Conservation (phyloP, 192 early-diverging fungal species). For the Mortierella hygrophila region DNA sequence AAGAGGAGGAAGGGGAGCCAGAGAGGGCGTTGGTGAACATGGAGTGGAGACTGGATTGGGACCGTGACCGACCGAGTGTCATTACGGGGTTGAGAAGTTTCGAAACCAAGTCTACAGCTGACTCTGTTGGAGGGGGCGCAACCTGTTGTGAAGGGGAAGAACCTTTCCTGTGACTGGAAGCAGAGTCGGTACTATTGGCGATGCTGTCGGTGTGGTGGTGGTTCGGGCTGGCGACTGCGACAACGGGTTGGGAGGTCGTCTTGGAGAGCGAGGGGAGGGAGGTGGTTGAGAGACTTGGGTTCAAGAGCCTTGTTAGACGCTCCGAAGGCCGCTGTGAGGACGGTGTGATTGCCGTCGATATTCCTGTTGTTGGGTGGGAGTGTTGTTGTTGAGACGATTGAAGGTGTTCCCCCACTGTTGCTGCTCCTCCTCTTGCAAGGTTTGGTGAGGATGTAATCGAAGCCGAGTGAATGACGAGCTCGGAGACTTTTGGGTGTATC, state of each 20-base stretch:
- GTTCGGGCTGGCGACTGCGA: background rate
- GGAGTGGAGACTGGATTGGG: constrained; percentile 12
- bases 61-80: constrained; percentile 14
- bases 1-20: background rate
- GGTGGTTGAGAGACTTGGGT: constrained; percentile 28
- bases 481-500: background rate
- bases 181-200: no score
- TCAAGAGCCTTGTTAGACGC: constrained; percentile 30
- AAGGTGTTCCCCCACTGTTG: no score
- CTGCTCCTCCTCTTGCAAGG: background rate
- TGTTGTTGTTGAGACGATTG: no score
- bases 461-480: background rate
- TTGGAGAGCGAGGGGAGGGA: constrained; percentile 32
- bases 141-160: background rate
- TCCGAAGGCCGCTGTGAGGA: constrained; percentile 20
- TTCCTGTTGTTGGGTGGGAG: background rate
- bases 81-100: constrained; percentile 15
- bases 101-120: constrained; percentile 16
- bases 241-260: constrained; percentile 25
- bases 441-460: background rate
- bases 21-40: background rate
- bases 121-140: background rate
- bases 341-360: background rate
- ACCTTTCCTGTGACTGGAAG: background rate
- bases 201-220: background rate